A percentile compares a stretch with the other conserved stretches of the same genome.
Evolutionary conservation across 2,329 filamentous ascomycete genomes (phyloP).

Genomic region (Aspergillus carbonarius): DNA sequence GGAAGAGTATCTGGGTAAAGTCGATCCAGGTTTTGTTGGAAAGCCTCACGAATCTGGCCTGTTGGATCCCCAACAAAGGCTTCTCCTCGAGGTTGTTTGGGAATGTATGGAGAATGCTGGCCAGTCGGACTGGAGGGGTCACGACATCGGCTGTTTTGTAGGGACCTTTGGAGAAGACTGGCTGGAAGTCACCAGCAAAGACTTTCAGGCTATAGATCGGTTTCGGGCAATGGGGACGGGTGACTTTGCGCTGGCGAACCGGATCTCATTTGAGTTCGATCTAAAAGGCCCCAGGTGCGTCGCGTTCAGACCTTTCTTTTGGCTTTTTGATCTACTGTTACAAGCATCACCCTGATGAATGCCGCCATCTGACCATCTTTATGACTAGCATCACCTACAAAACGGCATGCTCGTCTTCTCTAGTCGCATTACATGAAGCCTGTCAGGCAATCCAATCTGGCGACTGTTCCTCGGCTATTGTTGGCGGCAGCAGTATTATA

Average conservation of each 20-base stretch:
- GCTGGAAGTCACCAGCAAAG: conserved; percentile 21
- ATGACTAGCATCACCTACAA: conserved; percentile 25
- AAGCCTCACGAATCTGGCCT: conserved; percentile 21
- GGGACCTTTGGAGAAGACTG: conserved; percentile 29
- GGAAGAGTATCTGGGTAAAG: conserved; percentile 27
- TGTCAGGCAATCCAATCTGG: conserved; percentile 23
- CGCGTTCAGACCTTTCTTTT: no score
- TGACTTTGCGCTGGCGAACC: conserved; percentile 24
- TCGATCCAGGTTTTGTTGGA: conserved; percentile 30
- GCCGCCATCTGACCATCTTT: not conserved
- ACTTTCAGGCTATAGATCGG: conserved; percentile 17
- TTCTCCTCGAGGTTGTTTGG: conserved; percentile 20
- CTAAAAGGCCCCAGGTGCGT: conserved; percentile 21
- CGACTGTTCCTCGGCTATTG: conserved; percentile 29
- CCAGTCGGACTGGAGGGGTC: conserved; percentile 30
- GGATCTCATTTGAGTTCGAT: conserved; percentile 26
- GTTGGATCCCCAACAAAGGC: conserved; percentile 35
- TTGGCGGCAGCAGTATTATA: conserved; percentile 38
- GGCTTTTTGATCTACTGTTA: no score
- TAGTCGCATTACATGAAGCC: conserved; percentile 32
- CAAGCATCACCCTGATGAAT: no score
- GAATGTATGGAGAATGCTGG: conserved; percentile 36
- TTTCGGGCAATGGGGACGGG: conserved; percentile 16
- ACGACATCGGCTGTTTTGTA: conserved; percentile 29
- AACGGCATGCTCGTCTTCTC: conserved; percentile 41